phyloP scores from a whole-genome alignment of 2,329 filamentous ascomycete species.

The Pleurostoma richardsiae region DNA sequence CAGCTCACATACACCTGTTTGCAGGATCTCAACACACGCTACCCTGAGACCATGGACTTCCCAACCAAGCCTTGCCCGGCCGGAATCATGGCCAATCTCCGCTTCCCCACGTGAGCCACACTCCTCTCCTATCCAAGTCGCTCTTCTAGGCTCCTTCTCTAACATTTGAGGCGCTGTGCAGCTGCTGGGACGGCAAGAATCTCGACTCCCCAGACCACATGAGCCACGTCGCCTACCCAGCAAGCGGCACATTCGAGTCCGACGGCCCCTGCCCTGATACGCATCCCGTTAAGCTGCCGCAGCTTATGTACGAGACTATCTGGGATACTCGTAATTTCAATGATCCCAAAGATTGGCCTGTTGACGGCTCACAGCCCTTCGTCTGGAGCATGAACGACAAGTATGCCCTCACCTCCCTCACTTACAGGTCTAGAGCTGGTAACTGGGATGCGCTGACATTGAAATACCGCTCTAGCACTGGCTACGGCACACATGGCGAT shows the following conservation, averaged over 20 bases:
- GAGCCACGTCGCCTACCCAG: slow-evolving; percentile 41
- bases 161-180: background rate
- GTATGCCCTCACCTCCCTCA: background rate
- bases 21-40: slow-evolving; percentile 24
- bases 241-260: slow-evolving; percentile 15
- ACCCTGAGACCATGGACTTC: slow-evolving; percentile 30
- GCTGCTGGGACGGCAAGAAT: slow-evolving; percentile 47
- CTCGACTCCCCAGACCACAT: slow-evolving; percentile 41
- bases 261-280: slow-evolving; percentile 15
- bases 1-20: slow-evolving; percentile 39
- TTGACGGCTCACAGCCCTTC: slow-evolving; percentile 25
- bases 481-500: slow-evolving; percentile 31
- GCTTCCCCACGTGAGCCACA: slow-evolving; percentile 31
- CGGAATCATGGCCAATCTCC: slow-evolving; percentile 34
- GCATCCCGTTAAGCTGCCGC: slow-evolving; percentile 17
- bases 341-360: slow-evolving; percentile 24
- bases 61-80: slow-evolving; percentile 25
- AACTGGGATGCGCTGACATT: too few species aligned
- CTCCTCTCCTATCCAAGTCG: too few species aligned
- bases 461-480: slow-evolving; percentile 14
- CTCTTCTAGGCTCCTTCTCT: too few species aligned
- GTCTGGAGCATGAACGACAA: slow-evolving; percentile 22
- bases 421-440: too few species aligned
- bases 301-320: slow-evolving; percentile 18
- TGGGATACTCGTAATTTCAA: slow-evolving; percentile 26